Conservation (phyloP, 2,329 filamentous ascomycete genomes). For the Trematosphaeria pertusa region DNA sequence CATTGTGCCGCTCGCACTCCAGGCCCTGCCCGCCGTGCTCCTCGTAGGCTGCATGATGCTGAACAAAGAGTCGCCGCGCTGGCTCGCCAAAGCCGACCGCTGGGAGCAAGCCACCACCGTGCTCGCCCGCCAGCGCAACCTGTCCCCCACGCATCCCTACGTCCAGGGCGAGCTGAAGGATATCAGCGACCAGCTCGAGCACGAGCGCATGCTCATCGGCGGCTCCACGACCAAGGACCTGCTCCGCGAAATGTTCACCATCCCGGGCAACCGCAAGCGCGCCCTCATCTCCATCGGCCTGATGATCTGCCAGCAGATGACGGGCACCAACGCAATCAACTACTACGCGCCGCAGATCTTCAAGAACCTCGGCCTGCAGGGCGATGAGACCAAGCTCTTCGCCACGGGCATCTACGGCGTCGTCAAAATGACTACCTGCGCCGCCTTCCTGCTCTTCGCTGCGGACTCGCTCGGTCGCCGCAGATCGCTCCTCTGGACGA, state of each 20-base stretch:
- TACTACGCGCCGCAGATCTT: constrained; percentile 78
- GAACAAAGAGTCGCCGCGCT: constrained; percentile 71
- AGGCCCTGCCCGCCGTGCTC: constrained; percentile 68
- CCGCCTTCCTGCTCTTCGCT: constrained; percentile 69
- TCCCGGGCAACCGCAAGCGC: constrained; percentile 64
- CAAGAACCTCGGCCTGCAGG: constrained; percentile 66
- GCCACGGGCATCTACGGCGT: constrained; percentile 78
- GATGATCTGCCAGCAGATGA: constrained; percentile 77
- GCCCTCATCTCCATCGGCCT: constrained; percentile 68
- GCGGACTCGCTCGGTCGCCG: constrained; percentile 74
- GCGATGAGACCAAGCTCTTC: constrained; percentile 67
- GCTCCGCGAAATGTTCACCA: constrained; percentile 53
- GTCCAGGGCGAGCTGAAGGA: constrained; percentile 46
- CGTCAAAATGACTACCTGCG: constrained; percentile 71
- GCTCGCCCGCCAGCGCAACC: constrained; percentile 64
- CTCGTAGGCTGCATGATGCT: constrained; percentile 67
- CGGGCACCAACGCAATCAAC: constrained; percentile 60
- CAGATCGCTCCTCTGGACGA: constrained; percentile 69
- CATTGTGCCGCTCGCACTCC: constrained; percentile 69
- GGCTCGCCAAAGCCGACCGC: constrained; percentile 70
- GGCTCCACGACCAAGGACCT: constrained; percentile 54
- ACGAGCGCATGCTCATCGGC: constrained; percentile 65
- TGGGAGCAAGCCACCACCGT: constrained; percentile 69
- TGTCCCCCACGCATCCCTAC: constrained; percentile 49
- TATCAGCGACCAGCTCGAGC: constrained; percentile 49